phyloP scores from a whole-genome alignment of 371 early-diverging fungal genomes.

The Rhizomucor miehei region DNA sequence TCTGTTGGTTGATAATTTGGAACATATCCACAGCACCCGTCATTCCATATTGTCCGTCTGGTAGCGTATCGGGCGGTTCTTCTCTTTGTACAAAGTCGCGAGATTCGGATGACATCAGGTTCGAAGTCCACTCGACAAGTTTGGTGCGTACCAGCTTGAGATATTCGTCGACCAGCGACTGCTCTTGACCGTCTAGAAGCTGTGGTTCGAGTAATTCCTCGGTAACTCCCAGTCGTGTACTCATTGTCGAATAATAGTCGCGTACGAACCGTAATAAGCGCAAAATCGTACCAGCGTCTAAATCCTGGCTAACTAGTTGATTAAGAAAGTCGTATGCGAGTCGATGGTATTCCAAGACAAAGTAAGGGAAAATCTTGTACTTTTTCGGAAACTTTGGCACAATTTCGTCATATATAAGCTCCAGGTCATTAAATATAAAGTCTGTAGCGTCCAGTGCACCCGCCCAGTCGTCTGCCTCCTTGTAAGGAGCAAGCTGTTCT shows the following conservation, averaged over 20 bases:
- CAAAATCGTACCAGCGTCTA: conserved; percentile 80
- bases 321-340: conserved; percentile 78
- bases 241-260: conserved; percentile 89
- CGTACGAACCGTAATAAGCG: conserved; percentile 83
- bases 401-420: conserved; percentile 82
- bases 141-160: conserved; percentile 82
- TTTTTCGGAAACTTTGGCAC: conserved; percentile 85
- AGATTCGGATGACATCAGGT: conserved; percentile 83
- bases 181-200: conserved; percentile 90
- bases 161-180: conserved; percentile 81
- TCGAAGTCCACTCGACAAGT: conserved; percentile 88
- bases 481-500: conserved; percentile 47
- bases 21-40: conserved; percentile 85
- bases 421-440: conserved; percentile 87
- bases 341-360: conserved; percentile 91
- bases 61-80: conserved; percentile 74
- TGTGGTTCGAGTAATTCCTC: conserved; percentile 90
- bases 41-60: conserved; percentile 76
- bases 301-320: conserved; percentile 67
- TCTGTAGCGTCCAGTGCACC: conserved; percentile 66
- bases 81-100: conserved; percentile 73
- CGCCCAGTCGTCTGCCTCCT: conserved; percentile 47
- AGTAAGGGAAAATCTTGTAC: conserved; percentile 90
- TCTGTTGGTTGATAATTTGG: conserved; percentile 95
- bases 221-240: conserved; percentile 78